Evolutionary conservation across 2,329 filamentous ascomycete genomes (phyloP).

Genomic region (Tolypocladium paradoxum): DNA sequence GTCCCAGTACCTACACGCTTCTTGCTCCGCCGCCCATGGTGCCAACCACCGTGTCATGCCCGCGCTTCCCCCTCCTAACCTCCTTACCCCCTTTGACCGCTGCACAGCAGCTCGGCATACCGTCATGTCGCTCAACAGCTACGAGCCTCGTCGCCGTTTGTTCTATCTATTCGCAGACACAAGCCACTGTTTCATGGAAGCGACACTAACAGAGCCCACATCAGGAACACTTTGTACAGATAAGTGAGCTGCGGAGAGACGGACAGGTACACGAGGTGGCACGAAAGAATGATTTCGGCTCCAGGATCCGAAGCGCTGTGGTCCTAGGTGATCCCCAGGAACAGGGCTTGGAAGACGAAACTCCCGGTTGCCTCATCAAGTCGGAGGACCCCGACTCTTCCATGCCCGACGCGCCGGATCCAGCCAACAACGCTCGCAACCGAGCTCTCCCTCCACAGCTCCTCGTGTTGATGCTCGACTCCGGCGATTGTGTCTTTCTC

Average conservation of each 20-base stretch:
- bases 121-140: background rate
- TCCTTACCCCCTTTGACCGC: background rate
- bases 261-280: constrained; percentile 65
- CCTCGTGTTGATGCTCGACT: constrained; percentile 65
- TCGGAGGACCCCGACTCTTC: constrained; percentile 28
- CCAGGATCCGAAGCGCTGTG: constrained; percentile 66
- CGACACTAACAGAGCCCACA: background rate
- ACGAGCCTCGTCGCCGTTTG: background rate
- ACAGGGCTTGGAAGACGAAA: constrained; percentile 21
- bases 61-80: background rate
- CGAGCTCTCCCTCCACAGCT: constrained; percentile 60
- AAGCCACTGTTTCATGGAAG: background rate
- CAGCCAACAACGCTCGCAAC: constrained; percentile 1
- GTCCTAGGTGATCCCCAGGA: constrained; percentile 54
- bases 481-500: constrained; percentile 65
- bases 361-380: constrained; percentile 20
- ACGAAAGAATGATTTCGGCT: constrained; percentile 69
- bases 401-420: constrained; percentile 19
- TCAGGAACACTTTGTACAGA: constrained; percentile 67
- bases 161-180: background rate
- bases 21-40: background rate
- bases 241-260: constrained; percentile 62
- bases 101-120: background rate
- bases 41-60: background rate
- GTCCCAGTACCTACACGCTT: constrained; percentile 17